Conservation (phyloP, 768 basidiomycete species). For the Pleurotus tuber-regium region DNA sequence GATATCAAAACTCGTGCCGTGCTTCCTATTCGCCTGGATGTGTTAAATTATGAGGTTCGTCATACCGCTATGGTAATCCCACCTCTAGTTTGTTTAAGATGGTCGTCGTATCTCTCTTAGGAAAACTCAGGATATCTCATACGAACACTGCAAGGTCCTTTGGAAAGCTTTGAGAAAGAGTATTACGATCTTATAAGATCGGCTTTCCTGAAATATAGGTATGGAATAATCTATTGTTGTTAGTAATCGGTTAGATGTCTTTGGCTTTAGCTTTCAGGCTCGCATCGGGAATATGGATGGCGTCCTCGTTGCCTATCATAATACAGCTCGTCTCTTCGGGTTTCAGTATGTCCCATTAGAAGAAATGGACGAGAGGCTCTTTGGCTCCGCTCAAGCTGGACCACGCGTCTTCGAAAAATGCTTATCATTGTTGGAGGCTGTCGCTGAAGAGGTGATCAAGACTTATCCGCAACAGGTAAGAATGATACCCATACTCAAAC, state of each 20-base stretch:
- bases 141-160: constrained; percentile 52
- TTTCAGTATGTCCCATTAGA: constrained; percentile 89
- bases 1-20: constrained; percentile 96
- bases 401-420: constrained; percentile 75
- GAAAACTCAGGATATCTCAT: constrained; percentile 83
- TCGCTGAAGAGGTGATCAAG: constrained; percentile 54
- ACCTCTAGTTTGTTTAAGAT: too few relatives aligned
- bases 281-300: constrained; percentile 98
- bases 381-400: constrained; percentile 62
- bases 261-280: constrained; percentile 74
- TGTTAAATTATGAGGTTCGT: constrained; percentile 73
- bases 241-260: neutral
- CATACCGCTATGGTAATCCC: too few relatives aligned
- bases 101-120: constrained; percentile 34
- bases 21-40: constrained; percentile 78
- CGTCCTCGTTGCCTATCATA: constrained; percentile 85
- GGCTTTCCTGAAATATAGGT: constrained; percentile 94
- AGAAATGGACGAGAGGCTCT: constrained; percentile 85
- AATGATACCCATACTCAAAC: constrained; percentile 15
- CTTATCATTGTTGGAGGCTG: constrained; percentile 63
- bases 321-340: constrained; percentile 83
- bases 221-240: constrained; percentile 8
- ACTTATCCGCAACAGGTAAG: constrained; percentile 66
- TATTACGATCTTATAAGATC: constrained; percentile 93
- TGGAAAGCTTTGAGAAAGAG: constrained; percentile 88